Evolutionary conservation across 495 filamentous ascomycete genomes (phyloP), one percentile per base, ranked within the genome.

Genomic region (Pyrenopolyporus hunteri): DNA sequence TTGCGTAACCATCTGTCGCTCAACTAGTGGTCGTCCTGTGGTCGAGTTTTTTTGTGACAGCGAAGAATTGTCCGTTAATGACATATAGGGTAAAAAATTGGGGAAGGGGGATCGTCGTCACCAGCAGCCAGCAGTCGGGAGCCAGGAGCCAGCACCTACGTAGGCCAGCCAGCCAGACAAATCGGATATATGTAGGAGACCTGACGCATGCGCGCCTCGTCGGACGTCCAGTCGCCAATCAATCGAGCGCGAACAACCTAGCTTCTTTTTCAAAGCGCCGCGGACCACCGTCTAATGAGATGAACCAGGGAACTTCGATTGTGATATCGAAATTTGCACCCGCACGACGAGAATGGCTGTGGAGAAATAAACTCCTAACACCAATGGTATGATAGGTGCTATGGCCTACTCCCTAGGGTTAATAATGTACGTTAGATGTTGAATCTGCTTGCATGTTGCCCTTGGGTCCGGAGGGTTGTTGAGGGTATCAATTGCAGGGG

Each of bases 161-260:
- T n/a, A n/a, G n/a, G n/a, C n/a, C n/a, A n/a, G n/a, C 22, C 20
- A 36, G 37, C 61, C 61, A 64, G 16, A 59, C 48, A 59, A 59
- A 58, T 19, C 19, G 16, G 14, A 44, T 16, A 13, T 45, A 11
- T 19, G 44, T 9, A 26, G 31, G 39, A 28, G 42, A 35, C 54
- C 48, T 64, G 60, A 64, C 44, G 44, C 61, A 54, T 42, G 35
- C 22, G 43, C 33, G 20, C 28, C 23, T 35, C 44, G 32, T 54
- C 39, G 19, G 43, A 14, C 25, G 22, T 29, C 19, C 13, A n/a
- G 16, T 35, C 16, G 11, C 48, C 50, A 64, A 49, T 54, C 43
- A 37, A 64, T 33, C 36, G 19, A 28, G 16, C 16, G 6, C 23
- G 3, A 47, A 47, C 1, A 32, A 11, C 9, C 23, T 3, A 20